Evolutionary conservation across 2,329 filamentous ascomycete species (phyloP), one percentile per base, ranked within the genome.

Genomic region (Calonectria henricotiae): DNA sequence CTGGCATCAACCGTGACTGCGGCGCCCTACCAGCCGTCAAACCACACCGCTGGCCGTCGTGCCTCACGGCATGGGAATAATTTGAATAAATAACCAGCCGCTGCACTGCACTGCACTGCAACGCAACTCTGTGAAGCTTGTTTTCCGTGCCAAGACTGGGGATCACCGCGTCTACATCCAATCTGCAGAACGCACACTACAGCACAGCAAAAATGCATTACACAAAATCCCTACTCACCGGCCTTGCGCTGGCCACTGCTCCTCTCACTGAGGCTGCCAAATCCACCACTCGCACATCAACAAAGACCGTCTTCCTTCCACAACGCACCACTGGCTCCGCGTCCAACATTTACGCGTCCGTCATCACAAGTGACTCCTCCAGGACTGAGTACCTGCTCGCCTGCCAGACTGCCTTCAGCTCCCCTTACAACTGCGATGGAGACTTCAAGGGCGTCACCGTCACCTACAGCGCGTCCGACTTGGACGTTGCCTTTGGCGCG

Each of bases 381-480:
- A 71, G 61, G 20, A 78, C 76, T 0, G 64, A 78, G 43, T 78
- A 78, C 39, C 68, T 78, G 4, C 68, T 78, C 2, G 76, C 75
- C 3, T 78, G 76, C 3, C 69, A 75, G 12, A 74, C 75, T 25
- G 62, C 70, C 27, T 74, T 77, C 2, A 39, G 35, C 15, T 58
- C 62, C 2, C 62, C 75, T 2, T 73, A 77, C 3, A 71, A 65
- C 0, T 78, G 76, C 67, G 68, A 70, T 8, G 75, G 75, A 4
- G 72, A 76, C 12, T 78, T 74, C 11, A 72, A 63, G 0, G 75
- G 73, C 0, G 54, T 78, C 0, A 78, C 76, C 0, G 68, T 74
- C 32, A 78, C 76, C 0, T 75, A 73, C 13, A 64, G 71, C 20
- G 43, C 58, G 2, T 70, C 51, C 3, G 68, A 69, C 2, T 63